Percentiles rank a stretch among this genome's conserved stretches.
Evolutionary conservation across 2,329 filamentous ascomycete species (phyloP).

Genomic region (Colletotrichum aenigma): DNA sequence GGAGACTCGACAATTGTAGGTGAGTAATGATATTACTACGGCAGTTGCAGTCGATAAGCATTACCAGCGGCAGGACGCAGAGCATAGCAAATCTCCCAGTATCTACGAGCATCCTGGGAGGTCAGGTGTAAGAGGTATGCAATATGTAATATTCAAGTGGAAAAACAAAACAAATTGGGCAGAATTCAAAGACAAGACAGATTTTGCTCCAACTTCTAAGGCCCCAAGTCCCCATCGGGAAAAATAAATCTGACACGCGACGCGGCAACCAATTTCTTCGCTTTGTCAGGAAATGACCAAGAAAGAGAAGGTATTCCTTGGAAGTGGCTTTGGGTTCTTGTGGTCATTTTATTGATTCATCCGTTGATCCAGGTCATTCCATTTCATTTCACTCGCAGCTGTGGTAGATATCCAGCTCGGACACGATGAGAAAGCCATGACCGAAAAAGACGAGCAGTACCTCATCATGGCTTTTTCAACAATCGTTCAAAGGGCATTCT

Average conservation of each 20-base stretch:
- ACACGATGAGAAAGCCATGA: neutral
- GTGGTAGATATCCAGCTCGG: neutral
- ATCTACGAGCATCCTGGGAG: slow-evolving; percentile 8
- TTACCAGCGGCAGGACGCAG: neutral
- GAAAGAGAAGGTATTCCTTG: neutral
- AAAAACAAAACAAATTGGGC: neutral
- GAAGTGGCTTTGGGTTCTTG: neutral
- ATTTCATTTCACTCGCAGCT: neutral
- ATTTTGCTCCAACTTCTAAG: neutral
- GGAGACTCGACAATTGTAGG: neutral
- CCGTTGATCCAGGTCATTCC: neutral
- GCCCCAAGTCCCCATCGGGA: neutral
- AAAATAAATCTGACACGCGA: slow-evolving; percentile 16
- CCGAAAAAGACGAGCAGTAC: neutral
- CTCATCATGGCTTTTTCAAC: neutral
- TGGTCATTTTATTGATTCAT: neutral
- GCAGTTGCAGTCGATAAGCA: neutral
- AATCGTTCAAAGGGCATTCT: neutral
- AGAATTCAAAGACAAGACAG: neutral
- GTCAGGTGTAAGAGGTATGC: neutral
- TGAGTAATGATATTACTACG: neutral
- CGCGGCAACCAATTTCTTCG: neutral
- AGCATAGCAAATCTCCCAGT: slow-evolving; percentile 9
- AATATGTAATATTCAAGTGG: neutral
- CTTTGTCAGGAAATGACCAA: neutral